Conservation (phyloP, 768 basidiomycete genomes). For the Suillus tomentosus region DNA sequence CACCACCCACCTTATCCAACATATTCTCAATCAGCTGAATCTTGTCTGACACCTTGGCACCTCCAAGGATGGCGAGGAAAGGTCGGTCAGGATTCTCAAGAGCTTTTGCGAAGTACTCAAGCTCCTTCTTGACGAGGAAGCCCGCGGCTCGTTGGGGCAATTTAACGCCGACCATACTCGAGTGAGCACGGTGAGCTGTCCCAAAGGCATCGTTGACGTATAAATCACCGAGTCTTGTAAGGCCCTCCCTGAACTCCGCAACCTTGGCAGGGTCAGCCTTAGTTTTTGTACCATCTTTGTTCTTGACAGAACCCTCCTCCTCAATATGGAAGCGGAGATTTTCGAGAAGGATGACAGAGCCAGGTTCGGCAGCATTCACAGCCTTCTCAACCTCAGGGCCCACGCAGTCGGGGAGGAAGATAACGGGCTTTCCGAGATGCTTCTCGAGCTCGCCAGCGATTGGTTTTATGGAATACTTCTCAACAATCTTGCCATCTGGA, state of each 20-base stretch:
- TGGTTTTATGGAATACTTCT: conserved; percentile 89
- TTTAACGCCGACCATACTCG: conserved; percentile 97
- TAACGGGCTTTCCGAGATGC: conserved; percentile 71
- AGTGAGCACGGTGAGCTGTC: conserved; percentile 97
- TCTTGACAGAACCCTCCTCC: conserved; percentile 94
- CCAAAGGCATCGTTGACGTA: conserved; percentile 99
- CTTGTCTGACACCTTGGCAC: conserved; percentile 99
- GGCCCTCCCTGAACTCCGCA: conserved; percentile 78
- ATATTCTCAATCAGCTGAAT: conserved; percentile 99
- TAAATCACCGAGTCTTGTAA: conserved; percentile 92
- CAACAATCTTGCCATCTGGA: conserved; percentile 87
- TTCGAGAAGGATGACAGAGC: conserved; percentile 88
- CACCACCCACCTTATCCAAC: conserved; percentile 83
- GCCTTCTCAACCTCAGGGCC: conserved; percentile 82
- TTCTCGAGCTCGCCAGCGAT: conserved; percentile 80
- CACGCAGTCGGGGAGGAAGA: conserved; percentile 83
- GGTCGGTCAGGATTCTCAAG: conserved; percentile 92
- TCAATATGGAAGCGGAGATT: conserved; percentile 98
- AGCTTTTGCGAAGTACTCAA: conserved; percentile 98
- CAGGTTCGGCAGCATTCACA: conserved; percentile 57
- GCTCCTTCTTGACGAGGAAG: conserved; percentile 97
- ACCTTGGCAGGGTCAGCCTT: conserved; percentile 88
- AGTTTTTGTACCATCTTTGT: conserved; percentile 91
- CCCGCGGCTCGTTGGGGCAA: conserved; percentile 91
- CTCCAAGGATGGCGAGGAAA: conserved; percentile 97